Conservation (phyloP, 495 filamentous ascomycete genomes). For the Xylaria longipes region DNA sequence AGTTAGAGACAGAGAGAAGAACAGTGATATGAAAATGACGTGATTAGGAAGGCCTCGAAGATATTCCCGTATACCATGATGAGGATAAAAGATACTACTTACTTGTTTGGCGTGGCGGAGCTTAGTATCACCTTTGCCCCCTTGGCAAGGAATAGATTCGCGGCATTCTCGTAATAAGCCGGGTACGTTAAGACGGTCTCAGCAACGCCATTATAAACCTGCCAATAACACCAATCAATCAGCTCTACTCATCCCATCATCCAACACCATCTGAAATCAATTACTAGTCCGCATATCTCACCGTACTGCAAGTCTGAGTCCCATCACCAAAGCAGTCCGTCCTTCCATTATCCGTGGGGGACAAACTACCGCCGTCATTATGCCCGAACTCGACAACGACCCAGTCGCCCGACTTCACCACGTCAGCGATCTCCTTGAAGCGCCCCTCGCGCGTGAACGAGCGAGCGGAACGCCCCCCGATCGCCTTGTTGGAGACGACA, state of each 20-base stretch:
- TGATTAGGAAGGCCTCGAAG: not conserved
- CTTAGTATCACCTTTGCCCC: constrained; percentile 66
- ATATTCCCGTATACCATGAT: not conserved
- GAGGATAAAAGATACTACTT: not conserved
- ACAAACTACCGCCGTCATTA: constrained; percentile 50
- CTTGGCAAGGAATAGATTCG: constrained; percentile 55
- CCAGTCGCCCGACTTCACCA: constrained; percentile 50
- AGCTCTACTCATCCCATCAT: not conserved
- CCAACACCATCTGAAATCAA: constrained; percentile 26
- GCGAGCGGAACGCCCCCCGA: constrained; percentile 51
- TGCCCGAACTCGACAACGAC: constrained; percentile 59
- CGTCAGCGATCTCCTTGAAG: constrained; percentile 44
- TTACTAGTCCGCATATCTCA: constrained; percentile 17
- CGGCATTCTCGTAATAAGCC: constrained; percentile 63
- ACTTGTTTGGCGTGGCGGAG: constrained; percentile 59
- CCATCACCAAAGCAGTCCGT: constrained; percentile 62
- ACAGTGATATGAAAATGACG: not conserved
- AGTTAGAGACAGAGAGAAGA: not conserved
- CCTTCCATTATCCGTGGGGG: constrained; percentile 56
- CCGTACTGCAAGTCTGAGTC: constrained; percentile 59
- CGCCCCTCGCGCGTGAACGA: constrained; percentile 55
- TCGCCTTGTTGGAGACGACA: constrained; percentile 49
- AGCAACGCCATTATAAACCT: constrained; percentile 49
- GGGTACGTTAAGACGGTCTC: constrained; percentile 66
- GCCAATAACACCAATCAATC: not conserved